Evolutionary conservation across 805 yeast species (phyloP).

Genomic region (Schizosaccharomyces cryophilus): DNA sequence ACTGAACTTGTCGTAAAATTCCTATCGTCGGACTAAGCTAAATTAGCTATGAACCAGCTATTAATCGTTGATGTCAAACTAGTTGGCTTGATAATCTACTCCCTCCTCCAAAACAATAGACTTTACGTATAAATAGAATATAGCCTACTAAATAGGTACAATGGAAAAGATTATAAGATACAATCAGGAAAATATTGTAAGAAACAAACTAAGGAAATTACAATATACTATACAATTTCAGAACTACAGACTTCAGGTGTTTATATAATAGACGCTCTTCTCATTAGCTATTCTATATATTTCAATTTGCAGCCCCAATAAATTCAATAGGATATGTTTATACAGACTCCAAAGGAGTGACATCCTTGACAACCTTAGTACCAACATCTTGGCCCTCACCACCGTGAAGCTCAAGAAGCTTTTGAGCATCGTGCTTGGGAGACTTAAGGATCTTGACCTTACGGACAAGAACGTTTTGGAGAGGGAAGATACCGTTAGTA

Average conservation of each 20-base stretch:
- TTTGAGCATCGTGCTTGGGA: slow-evolving; percentile 95
- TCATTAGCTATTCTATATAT: background rate
- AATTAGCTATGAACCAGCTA: too few species aligned
- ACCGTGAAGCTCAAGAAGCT: slow-evolving; percentile 90
- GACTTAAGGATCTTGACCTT: slow-evolving; percentile 95
- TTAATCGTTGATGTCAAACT: too few species aligned
- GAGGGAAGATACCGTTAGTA: slow-evolving; percentile 82
- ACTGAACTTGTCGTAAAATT: slow-evolving; percentile 16
- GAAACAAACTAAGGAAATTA: too few species aligned
- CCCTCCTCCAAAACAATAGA: too few species aligned
- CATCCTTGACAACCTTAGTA: slow-evolving; percentile 43
- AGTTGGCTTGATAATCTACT: too few species aligned
- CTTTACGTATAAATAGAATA: too few species aligned
- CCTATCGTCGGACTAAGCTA: too few species aligned
- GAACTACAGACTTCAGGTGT: background rate
- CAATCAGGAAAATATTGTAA: too few species aligned
- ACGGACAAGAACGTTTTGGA: slow-evolving; percentile 96
- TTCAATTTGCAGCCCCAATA: background rate
- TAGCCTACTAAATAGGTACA: too few species aligned
- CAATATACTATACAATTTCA: too few species aligned
- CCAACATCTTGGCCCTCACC: slow-evolving; percentile 85
- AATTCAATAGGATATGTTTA: background rate
- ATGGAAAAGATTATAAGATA: too few species aligned
- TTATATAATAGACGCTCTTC: background rate
- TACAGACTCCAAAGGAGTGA: slow-evolving; percentile 1